Base-by-base conservation (phyloP, 2,329 filamentous ascomycete species). In the Paecilomyces dactylethromorphus region DNA sequence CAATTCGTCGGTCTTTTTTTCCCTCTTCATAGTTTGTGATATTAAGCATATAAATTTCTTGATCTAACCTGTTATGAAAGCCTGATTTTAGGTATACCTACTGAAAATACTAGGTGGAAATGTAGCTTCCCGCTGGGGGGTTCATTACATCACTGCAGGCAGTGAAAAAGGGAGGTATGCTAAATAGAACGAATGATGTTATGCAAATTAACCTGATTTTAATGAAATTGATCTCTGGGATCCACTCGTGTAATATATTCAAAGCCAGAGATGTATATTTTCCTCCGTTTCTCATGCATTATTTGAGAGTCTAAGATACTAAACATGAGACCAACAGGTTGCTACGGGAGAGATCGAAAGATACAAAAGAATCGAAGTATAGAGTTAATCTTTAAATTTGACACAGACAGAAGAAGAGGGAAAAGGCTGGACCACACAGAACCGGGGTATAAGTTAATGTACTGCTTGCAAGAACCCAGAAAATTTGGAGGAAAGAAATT, bases 11-110 rank as follows among this genome's bases (percentile, higher is more conserved):
- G 33, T 32, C 32, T 31, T 22, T 32, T 18, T 12, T 49, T 35
- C 4, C 11, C 31, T 31, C 56, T 31, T 39, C n/a, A 13, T 12
- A 5, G 3, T 6, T 7, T 12, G 13, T n/a, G n/a, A 39, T 39
- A n/a, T 39, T 5, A 18, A 15, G 13, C n/a, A 15, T 39, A n/a
- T 4, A 7, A 8, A 11, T 33, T 33, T 13, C 39, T 18, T 45
- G 39, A 10, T 45, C 39, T 45, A n/a, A 45, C 39, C 3, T 45
- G 10, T 45, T 32, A 18, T 24, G n/a, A 7, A 57, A 74, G 71
- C 59, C 63, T 3, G 66, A 66, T 10, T 74, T 74, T 33, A 65
- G 66, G 60, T 73, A 74, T 57, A 74, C 72, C 15, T 73, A 73
- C 57, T 74, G 57, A 69, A 32, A 18, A 26, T 11, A 22, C 18